A percentile compares a stretch with the other conserved stretches of the same genome.
Conservation (phyloP, 2,329 filamentous ascomycete genomes). For the Fusarium tanahbumbuense region DNA sequence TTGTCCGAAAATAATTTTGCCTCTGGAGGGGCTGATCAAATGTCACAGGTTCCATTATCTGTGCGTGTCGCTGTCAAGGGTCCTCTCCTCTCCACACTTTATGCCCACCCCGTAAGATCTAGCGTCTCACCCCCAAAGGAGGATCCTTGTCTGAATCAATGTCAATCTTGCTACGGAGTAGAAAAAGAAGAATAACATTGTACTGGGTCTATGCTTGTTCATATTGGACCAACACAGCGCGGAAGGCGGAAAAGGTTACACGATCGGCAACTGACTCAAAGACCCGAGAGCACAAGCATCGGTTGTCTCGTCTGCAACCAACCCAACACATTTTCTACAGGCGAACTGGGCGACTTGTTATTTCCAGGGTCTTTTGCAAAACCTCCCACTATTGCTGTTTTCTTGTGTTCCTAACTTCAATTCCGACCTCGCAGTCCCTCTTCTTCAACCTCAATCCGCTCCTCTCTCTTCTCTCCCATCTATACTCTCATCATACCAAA, state of each 20-base stretch:
- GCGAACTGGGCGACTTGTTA: conserved; percentile 12
- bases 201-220: conserved; percentile 2
- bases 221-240: neutral
- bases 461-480: neutral
- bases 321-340: neutral
- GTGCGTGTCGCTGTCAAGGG: neutral
- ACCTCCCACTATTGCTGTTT: neutral
- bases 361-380: neutral
- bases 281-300: neutral
- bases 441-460: neutral
- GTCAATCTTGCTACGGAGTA: neutral
- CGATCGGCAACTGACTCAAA: neutral
- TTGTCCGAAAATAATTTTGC: neutral
- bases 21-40: neutral
- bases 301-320: neutral
- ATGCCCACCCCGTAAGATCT: conserved; percentile 25
- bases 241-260: neutral
- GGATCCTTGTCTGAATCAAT: neutral
- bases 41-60: conserved; percentile 3
- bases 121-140: neutral
- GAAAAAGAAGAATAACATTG: neutral
- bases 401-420: neutral
- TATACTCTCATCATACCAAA: neutral
- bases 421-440: neutral
- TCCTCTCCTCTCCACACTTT: neutral